Base-by-base conservation (phyloP, 805 yeast genomes). In the Starmerella khaoyaiensis region DNA sequence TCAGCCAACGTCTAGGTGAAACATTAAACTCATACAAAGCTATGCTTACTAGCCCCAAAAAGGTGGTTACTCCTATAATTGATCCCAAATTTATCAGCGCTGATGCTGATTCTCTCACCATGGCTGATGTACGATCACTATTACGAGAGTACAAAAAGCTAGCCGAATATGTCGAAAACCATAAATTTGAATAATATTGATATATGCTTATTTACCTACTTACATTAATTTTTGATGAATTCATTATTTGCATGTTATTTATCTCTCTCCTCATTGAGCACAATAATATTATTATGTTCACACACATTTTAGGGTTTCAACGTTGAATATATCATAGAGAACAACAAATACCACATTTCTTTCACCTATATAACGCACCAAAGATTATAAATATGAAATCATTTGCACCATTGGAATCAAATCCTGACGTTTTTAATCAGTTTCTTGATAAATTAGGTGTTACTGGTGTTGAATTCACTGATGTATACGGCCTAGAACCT, bases 401-500 rank as follows among this genome's bases (percentile, higher is more conserved):
- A 3, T 42, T 42, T 16, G 41, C 28, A 19, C 97, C 97, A 3
- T 60, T 87, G 23, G 98, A 90, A 55, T 80, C 93, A 6, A 82
- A 84, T 50, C 98, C 98, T 0, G 77, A 68, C 8, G 73, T 87
- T 5, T 86, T 87, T 61, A 71, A 79, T 7, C 62, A 62, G 0
- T 74, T 83, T 49, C 79, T 84, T 2, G 65, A 61, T 22, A 66
- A 67, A 18, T 55, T 90, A 28, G 96, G 96, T 0, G 62, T 86
- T 4, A 55, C 74, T 0, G 68, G 72, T 1, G 55, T 68, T 2
- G 63, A 74, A 11, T 87, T 83, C 58, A 73, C 70, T 38, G 98
- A 87, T 53, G 78, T 87, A 2, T 84, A 73, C 55, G 80, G 95
- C 0, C 59, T 87, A n/a, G 96, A 86, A 41, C 75, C 77, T 1